These are phyloP conservation scores for Spathaspora sp. DNA, from an alignment of 1,139 yeast species.

Conservation along the genomic window DNA sequence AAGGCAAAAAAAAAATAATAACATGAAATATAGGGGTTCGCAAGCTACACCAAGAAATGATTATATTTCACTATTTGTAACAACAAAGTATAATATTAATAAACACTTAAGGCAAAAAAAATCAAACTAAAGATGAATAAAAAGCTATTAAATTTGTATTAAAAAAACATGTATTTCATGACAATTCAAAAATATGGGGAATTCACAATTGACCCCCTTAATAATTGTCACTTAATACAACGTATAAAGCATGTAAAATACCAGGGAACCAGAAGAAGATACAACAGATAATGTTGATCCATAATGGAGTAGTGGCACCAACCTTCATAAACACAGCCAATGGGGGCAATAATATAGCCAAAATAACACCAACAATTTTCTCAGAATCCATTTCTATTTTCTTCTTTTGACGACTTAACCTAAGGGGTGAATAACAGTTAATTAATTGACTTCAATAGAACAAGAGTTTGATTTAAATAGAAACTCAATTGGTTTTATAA, in stretches of 20 bases:
- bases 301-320: constrained; percentile 60
- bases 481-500: constrained; percentile 1
- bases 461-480: background rate
- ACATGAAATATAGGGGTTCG: background rate
- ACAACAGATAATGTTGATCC: constrained; percentile 64
- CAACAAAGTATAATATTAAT: background rate
- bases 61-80: too few species aligned
- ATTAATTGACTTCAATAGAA: background rate
- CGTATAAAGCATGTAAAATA: constrained; percentile 68
- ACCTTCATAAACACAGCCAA: constrained; percentile 66
- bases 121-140: background rate
- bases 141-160: background rate
- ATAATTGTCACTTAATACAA: constrained; percentile 39
- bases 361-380: constrained; percentile 41
- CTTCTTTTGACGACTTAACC: background rate
- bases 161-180: background rate
- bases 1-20: background rate
- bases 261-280: constrained; percentile 72
- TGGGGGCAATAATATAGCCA: constrained; percentile 66
- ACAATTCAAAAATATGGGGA: background rate
- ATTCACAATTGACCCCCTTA: background rate
- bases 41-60: background rate
- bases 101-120: background rate
- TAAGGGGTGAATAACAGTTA: background rate
- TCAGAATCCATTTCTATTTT: constrained; percentile 36